phyloP scores from a whole-genome alignment of 1,284 basidiomycete genomes.

The Pseudozyma tsukubaensis region DNA sequence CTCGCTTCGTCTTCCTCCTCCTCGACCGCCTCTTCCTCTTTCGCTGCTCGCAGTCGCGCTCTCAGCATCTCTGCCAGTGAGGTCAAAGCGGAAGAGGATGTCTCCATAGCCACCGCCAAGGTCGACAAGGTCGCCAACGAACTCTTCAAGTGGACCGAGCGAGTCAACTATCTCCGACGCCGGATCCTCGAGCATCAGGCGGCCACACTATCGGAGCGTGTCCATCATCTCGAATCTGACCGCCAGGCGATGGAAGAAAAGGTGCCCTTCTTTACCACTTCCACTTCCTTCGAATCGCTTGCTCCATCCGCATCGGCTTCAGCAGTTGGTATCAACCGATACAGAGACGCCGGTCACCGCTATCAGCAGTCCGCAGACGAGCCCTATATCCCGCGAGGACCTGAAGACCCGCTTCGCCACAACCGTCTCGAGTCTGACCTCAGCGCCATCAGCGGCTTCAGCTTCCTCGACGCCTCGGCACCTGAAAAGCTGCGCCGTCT shows the following conservation, averaged over 20 bases:
- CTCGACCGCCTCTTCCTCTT: slow-evolving; percentile 21
- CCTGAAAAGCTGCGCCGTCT: slow-evolving; percentile 41
- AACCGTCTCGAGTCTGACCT: slow-evolving; percentile 42
- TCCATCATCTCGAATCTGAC: slow-evolving; percentile 48
- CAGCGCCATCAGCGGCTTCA: slow-evolving; percentile 47
- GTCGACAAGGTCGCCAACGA: slow-evolving; percentile 55
- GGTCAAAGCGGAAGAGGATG: slow-evolving; percentile 55
- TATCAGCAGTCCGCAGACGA: slow-evolving; percentile 28
- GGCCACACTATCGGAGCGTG: slow-evolving; percentile 48
- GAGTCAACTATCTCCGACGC: slow-evolving; percentile 39
- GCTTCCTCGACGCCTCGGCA: slow-evolving; percentile 40
- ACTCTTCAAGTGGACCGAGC: slow-evolving; percentile 46
- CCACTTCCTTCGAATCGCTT: slow-evolving; percentile 42
- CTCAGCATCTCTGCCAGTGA: slow-evolving; percentile 47
- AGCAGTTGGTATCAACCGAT: slow-evolving; percentile 29
- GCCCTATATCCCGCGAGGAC: slow-evolving; percentile 28
- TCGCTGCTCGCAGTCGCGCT: slow-evolving; percentile 24
- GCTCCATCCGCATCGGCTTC: slow-evolving; percentile 41
- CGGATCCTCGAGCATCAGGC: slow-evolving; percentile 58
- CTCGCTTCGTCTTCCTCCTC: slow-evolving; percentile 5
- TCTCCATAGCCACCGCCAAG: slow-evolving; percentile 40
- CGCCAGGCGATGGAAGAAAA: slow-evolving; percentile 39
- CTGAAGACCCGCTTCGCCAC: slow-evolving; percentile 34
- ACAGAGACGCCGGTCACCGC: slow-evolving; percentile 17
- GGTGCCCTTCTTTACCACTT: slow-evolving; percentile 36